Evolutionary conservation across 2,329 filamentous ascomycete genomes (phyloP), one percentile per base, ranked within the genome.

Genomic region (Colletotrichum scovillei): DNA sequence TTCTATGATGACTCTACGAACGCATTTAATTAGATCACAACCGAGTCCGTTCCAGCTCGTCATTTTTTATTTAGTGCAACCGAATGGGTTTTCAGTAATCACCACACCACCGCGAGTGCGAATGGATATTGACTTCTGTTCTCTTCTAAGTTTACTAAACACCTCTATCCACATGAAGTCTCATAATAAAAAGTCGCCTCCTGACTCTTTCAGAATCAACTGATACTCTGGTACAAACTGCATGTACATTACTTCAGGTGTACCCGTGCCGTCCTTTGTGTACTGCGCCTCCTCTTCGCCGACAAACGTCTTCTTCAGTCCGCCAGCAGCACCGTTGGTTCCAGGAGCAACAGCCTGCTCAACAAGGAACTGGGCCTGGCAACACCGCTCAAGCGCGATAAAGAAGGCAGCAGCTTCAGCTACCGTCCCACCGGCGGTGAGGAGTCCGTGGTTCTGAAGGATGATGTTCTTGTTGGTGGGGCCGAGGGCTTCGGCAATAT

Each of bases 361-460:
- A 16, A 90, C 89, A 68, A 89, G 82, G 46, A 94, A 81, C 80
- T 95, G 93, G 11, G 92, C 86, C 66, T 91, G 87, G 76, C 93
- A 95, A 11, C 88, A 89, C 53, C 91, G 86, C 80, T 95, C 93
- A 76, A 94, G 85, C 4, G 91, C 82, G 3, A 89, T 90, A 78
- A 93, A 94, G 67, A 94, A 82, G 75, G 90, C 93, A 0, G 91
- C 91, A 0, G 92, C 92, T 81, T 94, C 92, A 74, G 93, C 92
- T 3, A 94, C 91, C 0, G 92, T 94, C 0, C 80, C 78, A 0
- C 93, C 92, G 0, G 92, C 90, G 0, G 92, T 93, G 55, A 94
- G 79, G 5, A 94, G 81, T 0, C 92, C 93, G 78, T 94, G 92
- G 78, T 94, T 94, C 76, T 91, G 85, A 52, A 94, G 80, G 62